Base-by-base conservation (phyloP, 768 basidiomycete species). In the Rhodotorula sphaerocarpa region DNA sequence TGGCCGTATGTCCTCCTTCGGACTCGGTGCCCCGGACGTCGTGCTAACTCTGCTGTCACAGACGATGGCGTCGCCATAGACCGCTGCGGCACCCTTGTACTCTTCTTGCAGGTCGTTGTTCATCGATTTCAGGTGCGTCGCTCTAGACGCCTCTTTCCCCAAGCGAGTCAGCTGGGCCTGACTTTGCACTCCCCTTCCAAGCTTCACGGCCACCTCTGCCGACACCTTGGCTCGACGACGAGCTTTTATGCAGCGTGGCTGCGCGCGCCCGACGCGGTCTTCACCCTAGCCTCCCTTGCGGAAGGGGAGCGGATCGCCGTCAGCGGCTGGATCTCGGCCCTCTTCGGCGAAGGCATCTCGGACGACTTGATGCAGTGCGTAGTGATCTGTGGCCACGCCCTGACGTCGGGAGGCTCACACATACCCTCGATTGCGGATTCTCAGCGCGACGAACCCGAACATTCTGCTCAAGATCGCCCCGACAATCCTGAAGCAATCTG, bases 401-500 rank as follows among this genome's bases (percentile, higher is more conserved):
- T 6, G 21, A 2, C 15, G 23, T 5, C 39, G 9, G 39, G 11
- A 39, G 18, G 39, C 39, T 18, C 28, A 20, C 28, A 28, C n/a
- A 28, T 18, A 30, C 11, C 5, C 2, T 23, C 27, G 12, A 25
- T 25, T 11, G 15, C 45, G 23, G 15, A 45, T 23, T 30, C 20
- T 1, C n/a, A 75, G 75, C 20, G 70, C 74, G 0, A 78, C 77
- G 0, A 62, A 71, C 9, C 76, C 76, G 14, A 63, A 61, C 30
- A 72, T 73, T 16, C 70, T 77, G 25, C 75, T 75, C 44, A 59
- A 69, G 20, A 70, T 77, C 15, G 71, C 75, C 2, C 67, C 75
- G 12, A 75, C 74, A 2, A 64, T 78, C 43, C 73, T 77, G 41
- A 71, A 76, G 33, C 77, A 78, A 59, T 74, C 75, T 14, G 70